Conservation (phyloP, 306 rosid species). For the Vigna unguiculata region DNA sequence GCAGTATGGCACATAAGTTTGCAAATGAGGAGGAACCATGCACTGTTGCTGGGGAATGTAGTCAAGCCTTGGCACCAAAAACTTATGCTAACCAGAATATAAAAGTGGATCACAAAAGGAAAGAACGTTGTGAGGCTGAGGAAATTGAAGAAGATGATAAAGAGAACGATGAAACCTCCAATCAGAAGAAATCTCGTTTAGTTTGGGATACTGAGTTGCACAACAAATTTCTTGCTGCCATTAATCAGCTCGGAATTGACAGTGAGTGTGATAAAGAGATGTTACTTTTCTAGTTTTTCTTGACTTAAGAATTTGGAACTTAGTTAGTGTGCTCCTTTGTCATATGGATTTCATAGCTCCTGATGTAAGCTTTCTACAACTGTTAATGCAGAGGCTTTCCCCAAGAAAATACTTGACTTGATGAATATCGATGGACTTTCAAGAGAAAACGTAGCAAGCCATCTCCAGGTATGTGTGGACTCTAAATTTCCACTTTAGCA, state of each 20-base stretch:
- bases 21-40: conserved; percentile 6
- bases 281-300: conserved; percentile 27
- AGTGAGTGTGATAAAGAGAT: conserved; percentile 61
- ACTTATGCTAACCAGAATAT: conserved; percentile 46
- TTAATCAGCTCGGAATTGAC: conserved; percentile 69
- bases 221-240: conserved; percentile 73
- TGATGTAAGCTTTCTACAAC: conserved; percentile 5
- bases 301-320: conserved; percentile 10
- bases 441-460: conserved; percentile 94
- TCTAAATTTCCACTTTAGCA: conserved; percentile 30
- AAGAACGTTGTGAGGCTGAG: conserved; percentile 62
- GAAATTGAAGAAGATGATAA: conserved; percentile 64
- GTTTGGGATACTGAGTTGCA: conserved; percentile 80
- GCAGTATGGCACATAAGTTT: conserved; percentile 36
- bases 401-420: conserved; percentile 82
- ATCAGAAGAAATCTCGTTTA: conserved; percentile 72
- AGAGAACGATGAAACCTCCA: conserved; percentile 66
- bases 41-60: conserved; percentile 42
- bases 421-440: conserved; percentile 93
- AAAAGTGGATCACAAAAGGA: conserved; percentile 55
- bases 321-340: conserved; percentile 10
- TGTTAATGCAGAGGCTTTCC: conserved; percentile 76
- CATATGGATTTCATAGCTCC: background rate
- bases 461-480: conserved; percentile 69
- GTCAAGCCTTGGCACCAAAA: conserved; percentile 47